A percentile compares a stretch with the other conserved stretches of the same genome.
Evolutionary conservation across 805 yeast species (phyloP).

Genomic region (Cyberlindnera maritima): DNA sequence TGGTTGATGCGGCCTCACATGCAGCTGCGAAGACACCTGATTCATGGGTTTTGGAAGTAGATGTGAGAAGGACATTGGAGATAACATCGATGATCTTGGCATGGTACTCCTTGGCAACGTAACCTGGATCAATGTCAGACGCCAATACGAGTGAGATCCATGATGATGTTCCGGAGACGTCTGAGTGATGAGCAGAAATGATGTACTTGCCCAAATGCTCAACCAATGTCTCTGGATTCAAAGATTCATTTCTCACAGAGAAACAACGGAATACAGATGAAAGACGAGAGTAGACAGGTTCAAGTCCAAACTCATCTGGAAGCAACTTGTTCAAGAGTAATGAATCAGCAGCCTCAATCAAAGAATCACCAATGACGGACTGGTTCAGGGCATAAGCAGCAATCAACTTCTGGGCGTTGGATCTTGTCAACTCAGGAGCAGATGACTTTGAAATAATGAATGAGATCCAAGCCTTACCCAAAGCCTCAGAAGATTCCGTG

Average conservation of each 20-base stretch:
- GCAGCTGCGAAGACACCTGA: slow-evolving; percentile 50
- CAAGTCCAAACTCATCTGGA: slow-evolving; percentile 15
- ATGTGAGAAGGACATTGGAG: slow-evolving; percentile 19
- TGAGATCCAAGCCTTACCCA: slow-evolving; percentile 48
- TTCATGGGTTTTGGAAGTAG: slow-evolving; percentile 22
- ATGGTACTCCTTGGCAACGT: slow-evolving; percentile 39
- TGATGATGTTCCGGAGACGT: slow-evolving; percentile 42
- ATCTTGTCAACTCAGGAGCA: slow-evolving; percentile 13
- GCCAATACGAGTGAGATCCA: slow-evolving; percentile 79
- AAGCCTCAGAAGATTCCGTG: slow-evolving; percentile 17
- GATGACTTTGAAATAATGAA: slow-evolving; percentile 39
- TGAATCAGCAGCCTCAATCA: slow-evolving; percentile 42
- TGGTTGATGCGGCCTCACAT: slow-evolving; percentile 43
- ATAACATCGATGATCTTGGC: slow-evolving; percentile 22
- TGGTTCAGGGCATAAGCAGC: slow-evolving; percentile 36
- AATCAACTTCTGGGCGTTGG: slow-evolving; percentile 28
- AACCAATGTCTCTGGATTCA: slow-evolving; percentile 24
- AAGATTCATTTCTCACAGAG: slow-evolving; percentile 28
- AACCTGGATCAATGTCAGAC: slow-evolving; percentile 62
- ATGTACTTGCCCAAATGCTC: slow-evolving; percentile 39
- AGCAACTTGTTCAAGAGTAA: slow-evolving; percentile 17
- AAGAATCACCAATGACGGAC: slow-evolving; percentile 38
- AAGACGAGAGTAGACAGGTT: slow-evolving; percentile 29
- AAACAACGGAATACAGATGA: slow-evolving; percentile 38
- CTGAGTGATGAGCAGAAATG: slow-evolving; percentile 42